Evolutionary conservation across 1,284 basidiomycete species (phyloP), one percentile per base, ranked within the genome.

Genomic region (Paramarasmius palmivorus): DNA sequence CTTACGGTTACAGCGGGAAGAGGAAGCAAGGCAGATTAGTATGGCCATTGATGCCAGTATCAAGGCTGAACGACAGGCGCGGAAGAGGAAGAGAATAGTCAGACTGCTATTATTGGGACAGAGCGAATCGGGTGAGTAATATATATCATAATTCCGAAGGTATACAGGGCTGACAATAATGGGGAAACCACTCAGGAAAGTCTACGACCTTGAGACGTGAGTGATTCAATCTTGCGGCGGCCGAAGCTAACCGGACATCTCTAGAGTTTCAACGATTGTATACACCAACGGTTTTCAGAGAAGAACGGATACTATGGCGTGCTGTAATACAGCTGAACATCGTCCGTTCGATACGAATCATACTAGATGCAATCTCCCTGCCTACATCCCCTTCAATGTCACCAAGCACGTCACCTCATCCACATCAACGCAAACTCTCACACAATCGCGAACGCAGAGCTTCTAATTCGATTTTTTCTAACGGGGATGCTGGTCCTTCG

Each of bases 281-380:
- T 65, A 88, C 88, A 1, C 89, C 88, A 0, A 84, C 82, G 15
- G 86, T 87, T 0, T 91, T 90, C 63, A 79, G 82, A 10, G 83
- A 84, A 61, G 88, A 90, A 61, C 83, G 88, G 34, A 73, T 85
- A 23, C 73, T 87, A 50, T 92, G 89, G 90, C 84, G 90, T 40
- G 77, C 85, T 3, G 82, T 92, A 50, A 87, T 92, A 57, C 90
- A 91, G 62, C 79, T 92, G 57, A 92, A 92, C 66, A 74, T 92
- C 59, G 82, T 90, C 45, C 86, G 87, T 49, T 90, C 88, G 19
- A 76, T 91, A 53, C 84, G 83, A 42, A 81, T 78, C 49, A 90
- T 92, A 61, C 78, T 90, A 57, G 86, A 89, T 52, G 75, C 86
- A 0, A 72, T 88, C 49, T 69, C 77, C 35, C 59, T 63, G 19